Percentiles rank a stretch among this genome's conserved stretches.
Conservation (phyloP, 208 protist genomes). For the Angomonas ambiguus region DNA sequence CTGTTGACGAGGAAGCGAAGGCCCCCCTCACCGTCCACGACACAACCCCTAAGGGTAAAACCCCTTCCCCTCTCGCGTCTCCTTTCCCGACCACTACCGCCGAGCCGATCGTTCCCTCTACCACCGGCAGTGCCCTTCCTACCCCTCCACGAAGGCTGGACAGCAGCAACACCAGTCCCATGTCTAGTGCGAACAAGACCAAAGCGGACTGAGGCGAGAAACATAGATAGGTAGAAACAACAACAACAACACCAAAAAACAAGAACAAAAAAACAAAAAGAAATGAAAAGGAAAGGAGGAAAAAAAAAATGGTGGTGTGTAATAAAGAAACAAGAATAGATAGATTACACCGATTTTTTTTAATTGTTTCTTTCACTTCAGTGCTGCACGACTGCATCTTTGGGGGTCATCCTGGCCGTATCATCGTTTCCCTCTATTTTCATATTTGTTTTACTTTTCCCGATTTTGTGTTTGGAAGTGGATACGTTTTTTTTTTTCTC, state of each 20-base stretch:
- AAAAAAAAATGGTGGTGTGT: neutral
- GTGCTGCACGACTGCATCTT: no score
- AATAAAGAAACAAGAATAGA: neutral
- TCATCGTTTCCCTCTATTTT: no score
- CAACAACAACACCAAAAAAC: neutral
- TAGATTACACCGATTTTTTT: no score
- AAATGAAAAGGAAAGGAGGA: neutral
- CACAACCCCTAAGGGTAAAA: no score
- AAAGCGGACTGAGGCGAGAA: neutral
- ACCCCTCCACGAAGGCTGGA: neutral
- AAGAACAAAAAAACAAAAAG: constrained; percentile 1
- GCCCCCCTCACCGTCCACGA: no score
- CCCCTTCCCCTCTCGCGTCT: neutral
- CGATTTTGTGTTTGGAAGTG: neutral
- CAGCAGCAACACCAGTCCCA: neutral
- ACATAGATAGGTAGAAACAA: neutral
- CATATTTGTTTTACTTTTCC: no score
- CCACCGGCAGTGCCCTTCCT: neutral
- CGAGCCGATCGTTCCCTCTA: neutral
- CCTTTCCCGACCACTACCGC: neutral
- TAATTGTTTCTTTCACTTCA: no score
- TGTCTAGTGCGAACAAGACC: neutral
- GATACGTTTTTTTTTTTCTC: neutral
- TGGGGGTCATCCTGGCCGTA: no score
- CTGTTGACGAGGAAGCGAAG: neutral